Evolutionary conservation across 148 eudicot species (phyloP).

Genomic region (Fallopia convolvulus): DNA sequence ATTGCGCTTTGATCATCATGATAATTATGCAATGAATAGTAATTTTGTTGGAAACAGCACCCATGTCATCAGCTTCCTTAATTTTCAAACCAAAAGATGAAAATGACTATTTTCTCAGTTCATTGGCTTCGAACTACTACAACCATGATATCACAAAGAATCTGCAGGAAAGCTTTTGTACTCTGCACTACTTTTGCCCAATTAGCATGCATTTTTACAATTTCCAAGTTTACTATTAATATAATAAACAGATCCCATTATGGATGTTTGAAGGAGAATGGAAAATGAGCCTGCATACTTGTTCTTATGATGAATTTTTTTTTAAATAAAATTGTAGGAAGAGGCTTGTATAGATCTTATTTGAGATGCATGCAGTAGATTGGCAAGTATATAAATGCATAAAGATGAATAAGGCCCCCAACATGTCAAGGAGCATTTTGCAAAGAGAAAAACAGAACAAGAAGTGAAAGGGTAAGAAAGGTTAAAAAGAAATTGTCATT

Average conservation of each 20-base stretch:
- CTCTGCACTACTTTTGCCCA: no score
- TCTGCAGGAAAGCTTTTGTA: not conserved
- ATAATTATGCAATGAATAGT: not conserved
- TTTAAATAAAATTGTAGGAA: not conserved
- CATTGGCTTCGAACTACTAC: not conserved
- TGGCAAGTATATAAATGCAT: not conserved
- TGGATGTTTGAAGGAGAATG: not conserved
- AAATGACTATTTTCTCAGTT: not conserved
- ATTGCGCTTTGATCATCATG: not conserved
- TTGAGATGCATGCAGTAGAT: not conserved
- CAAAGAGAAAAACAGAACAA: not conserved
- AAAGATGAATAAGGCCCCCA: not conserved
- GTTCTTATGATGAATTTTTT: not conserved
- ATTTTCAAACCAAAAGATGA: no score
- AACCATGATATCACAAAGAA: not conserved
- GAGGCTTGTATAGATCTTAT: not conserved
- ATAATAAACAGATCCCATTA: not conserved
- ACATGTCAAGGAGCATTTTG: not conserved
- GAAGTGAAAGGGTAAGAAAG: not conserved
- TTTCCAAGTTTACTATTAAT: no score
- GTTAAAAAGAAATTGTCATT: not conserved
- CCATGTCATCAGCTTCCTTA: not conserved
- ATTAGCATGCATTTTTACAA: no score
- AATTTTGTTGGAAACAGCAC: not conserved
- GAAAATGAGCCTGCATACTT: not conserved